Base-by-base conservation (phyloP, 768 basidiomycete genomes). In the Phylloporus scabripes region DNA sequence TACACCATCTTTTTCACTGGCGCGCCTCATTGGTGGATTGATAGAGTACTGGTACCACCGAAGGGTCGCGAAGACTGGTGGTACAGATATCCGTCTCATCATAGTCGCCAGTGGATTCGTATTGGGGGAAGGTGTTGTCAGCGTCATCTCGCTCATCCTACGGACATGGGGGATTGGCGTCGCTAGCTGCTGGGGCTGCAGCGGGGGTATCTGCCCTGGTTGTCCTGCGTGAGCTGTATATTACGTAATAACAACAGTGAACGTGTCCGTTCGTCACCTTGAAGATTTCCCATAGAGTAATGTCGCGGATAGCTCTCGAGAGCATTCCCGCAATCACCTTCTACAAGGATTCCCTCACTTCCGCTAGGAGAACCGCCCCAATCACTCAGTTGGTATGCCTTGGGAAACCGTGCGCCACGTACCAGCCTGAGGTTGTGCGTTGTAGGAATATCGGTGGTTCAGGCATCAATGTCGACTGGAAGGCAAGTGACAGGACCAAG, bases 61-160 rank as follows among this genome's bases (percentile, higher is more conserved):
- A 21, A 70, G 73, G 32, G 69, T 72, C 59, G 72, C 74, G 21
- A 79, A 74, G 52, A 57, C 62, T 14, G 76, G 79, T 51, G 69
- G 70, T 23, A 72, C 73, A 48, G 84, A 85, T 51, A 89, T 92
- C 50, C 72, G 79, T 28, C 70, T 94, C 31, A 85, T 98, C 59
- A 81, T 97, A 21, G 74, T 95, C 34, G 95, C 94, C 7, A 92
- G 88, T 65, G 95, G 95, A 3, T 96, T 98, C 64, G 94, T 98
- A 21, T 73, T 98, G 15, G 95, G 95, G 17, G 95, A 98, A 64
- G 95, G 95, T 2, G 83, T 96, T 29, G 74, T 89, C 36, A 93
- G 92, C 61, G 77, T 98, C 40, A 67, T 93, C 24, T 80, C 87
- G 12, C 72, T 98, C 42, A 58, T 83, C 7, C 66, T 96, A 52